These are phyloP conservation scores for Aquilaria yunnanensis DNA, from an alignment of 345 rosid species.

Conservation along the genomic window DNA sequence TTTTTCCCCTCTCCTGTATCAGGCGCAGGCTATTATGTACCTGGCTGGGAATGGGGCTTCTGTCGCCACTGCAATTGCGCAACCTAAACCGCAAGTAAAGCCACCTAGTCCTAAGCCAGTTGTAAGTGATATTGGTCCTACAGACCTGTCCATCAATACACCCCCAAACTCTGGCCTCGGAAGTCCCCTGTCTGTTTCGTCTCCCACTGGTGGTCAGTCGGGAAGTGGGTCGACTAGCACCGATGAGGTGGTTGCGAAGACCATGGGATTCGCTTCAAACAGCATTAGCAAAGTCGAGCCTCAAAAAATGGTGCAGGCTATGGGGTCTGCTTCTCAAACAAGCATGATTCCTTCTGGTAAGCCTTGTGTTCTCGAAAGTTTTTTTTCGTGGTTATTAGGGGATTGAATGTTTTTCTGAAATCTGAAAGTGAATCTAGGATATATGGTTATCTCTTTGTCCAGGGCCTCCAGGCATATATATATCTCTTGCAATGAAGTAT, in stretches of 20 bases:
- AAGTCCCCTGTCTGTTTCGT: constrained; percentile 52
- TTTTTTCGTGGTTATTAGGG: not conserved
- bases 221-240: constrained; percentile 41
- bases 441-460: too few species aligned
- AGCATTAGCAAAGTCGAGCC: constrained; percentile 31
- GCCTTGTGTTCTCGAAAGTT: constrained; percentile 1
- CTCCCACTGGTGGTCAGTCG: constrained; percentile 38
- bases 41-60: constrained; percentile 61
- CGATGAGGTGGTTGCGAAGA: constrained; percentile 35
- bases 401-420: too few species aligned
- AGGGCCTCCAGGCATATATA: too few species aligned
- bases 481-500: too few species aligned
- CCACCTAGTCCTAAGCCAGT: constrained; percentile 22
- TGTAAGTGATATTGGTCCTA: constrained; percentile 21
- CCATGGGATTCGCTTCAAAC: constrained; percentile 25
- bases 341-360: constrained; percentile 61
- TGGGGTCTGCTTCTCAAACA: constrained; percentile 26
- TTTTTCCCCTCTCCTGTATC: not conserved
- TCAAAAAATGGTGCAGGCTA: constrained; percentile 19
- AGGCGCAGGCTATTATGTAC: constrained; percentile 91
- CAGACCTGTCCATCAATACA: constrained; percentile 23
- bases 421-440: too few species aligned
- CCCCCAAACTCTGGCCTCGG: constrained; percentile 33
- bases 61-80: constrained; percentile 19
- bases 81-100: constrained; percentile 28